Evolutionary conservation across 2,329 filamentous ascomycete genomes (phyloP), one percentile per base, ranked within the genome.

Genomic region (Colletotrichum limetticola): DNA sequence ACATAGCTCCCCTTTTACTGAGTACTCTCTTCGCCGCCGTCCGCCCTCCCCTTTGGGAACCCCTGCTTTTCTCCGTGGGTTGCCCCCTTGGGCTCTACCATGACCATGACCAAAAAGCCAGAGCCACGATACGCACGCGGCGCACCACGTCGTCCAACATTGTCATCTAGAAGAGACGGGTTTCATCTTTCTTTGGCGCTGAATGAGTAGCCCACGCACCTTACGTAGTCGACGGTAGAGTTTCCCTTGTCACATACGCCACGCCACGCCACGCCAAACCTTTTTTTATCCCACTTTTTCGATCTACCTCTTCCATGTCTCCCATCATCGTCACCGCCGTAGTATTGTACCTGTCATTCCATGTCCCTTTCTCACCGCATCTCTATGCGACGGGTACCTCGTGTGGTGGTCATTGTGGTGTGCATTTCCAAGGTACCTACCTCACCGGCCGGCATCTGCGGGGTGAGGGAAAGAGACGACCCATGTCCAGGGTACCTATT

Each of bases 201-300:
- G 24, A n/a, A 46, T 46, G 42, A 14, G n/a, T 16, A 32, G 22
- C n/a, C 4, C 26, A 2, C 35, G 35, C 35, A 42, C 35, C 35
- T 46, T 46, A 46, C 42, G 42, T 46, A n/a, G 42, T 8, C 42
- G 42, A 24, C 5, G 28, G 19, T 53, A 32, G 24, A 53, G 42
- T 65, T 42, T 42, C 46, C 60, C 60, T 58, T 61, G 70, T 61
- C 66, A 70, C 59, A 70, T 49, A 37, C 52, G 58, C 66, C 66
- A 72, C 68, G 68, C 63, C 63, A 58, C 60, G 35, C 60, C 52
- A 63, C 59, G 55, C 66, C 69, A 46, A 70, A 70, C 66, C 66
- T 65, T 72, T 72, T 72, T 72, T 70, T 72, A 72, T 72, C 70
- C 56, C 60, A 62, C 66, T 53, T 64, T 46, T 64, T 8, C 28